Percentiles rank a stretch among this genome's conserved stretches.
These are phyloP conservation scores for Verticillium longisporum DNA, from an alignment of 2,329 filamentous ascomycete genomes.

Conservation along the genomic window DNA sequence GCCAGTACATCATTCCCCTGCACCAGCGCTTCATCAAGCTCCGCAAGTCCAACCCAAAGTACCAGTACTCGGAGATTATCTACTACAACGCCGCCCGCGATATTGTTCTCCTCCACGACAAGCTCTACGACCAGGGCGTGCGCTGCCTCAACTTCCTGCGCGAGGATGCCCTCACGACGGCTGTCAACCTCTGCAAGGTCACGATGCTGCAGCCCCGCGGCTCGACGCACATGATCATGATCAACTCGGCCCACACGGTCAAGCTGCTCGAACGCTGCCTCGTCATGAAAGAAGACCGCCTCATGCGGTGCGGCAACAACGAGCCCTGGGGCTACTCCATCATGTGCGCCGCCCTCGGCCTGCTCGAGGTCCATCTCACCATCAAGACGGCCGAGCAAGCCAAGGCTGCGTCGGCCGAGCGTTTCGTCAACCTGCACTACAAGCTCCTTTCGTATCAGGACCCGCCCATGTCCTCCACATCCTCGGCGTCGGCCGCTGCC, in stretches of 20 bases:
- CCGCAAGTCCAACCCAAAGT: conserved; percentile 52
- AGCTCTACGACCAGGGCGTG: conserved; percentile 51
- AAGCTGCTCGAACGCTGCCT: conserved; percentile 56
- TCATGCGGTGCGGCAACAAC: conserved; percentile 55
- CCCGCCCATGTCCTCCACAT: conserved; percentile 26
- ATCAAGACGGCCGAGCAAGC: conserved; percentile 49
- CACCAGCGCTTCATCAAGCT: conserved; percentile 55
- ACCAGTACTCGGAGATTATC: conserved; percentile 56
- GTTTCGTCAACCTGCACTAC: conserved; percentile 53
- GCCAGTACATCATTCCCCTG: conserved; percentile 55
- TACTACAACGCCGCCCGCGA: conserved; percentile 58
- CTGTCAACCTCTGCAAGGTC: conserved; percentile 55
- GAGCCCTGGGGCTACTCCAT: conserved; percentile 59
- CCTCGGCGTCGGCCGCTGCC: too few species aligned
- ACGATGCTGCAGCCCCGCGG: conserved; percentile 53
- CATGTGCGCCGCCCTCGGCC: conserved; percentile 53
- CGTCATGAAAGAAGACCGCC: conserved; percentile 52
- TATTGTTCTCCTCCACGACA: conserved; percentile 55
- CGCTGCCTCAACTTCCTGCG: conserved; percentile 53
- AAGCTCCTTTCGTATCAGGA: conserved; percentile 50
- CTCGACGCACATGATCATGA: conserved; percentile 56
- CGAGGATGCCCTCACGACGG: conserved; percentile 52
- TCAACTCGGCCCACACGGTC: conserved; percentile 53
- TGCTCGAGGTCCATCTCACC: conserved; percentile 53
- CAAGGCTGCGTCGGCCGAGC: conserved; percentile 51